Conservation (phyloP, 352 stramenopile species). For the Pythium apleroticum region DNA sequence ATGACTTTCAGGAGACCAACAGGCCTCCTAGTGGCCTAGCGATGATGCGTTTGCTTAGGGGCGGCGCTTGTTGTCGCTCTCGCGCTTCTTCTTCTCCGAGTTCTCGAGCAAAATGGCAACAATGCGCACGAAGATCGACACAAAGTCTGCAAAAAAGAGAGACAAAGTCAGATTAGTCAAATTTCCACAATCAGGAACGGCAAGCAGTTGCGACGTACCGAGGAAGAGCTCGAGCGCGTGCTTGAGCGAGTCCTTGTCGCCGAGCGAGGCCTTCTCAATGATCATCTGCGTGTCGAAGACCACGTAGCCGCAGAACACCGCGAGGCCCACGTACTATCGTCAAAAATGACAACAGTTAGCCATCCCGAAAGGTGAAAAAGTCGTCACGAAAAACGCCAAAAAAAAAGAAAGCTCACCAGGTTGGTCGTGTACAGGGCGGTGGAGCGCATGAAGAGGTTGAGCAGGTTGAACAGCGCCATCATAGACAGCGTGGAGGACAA, state of each 20-base stretch:
- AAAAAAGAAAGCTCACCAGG: slow-evolving; percentile 38
- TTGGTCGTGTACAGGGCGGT: slow-evolving; percentile 53
- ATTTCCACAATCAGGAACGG: background rate
- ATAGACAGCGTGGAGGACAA: slow-evolving; percentile 65
- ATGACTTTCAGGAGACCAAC: background rate
- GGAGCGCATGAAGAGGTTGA: slow-evolving; percentile 71
- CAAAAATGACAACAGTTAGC: slow-evolving; percentile 4
- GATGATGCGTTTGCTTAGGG: background rate
- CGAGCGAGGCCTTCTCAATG: slow-evolving; percentile 82
- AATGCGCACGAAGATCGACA: slow-evolving; percentile 89
- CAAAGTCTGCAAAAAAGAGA: slow-evolving; percentile 54
- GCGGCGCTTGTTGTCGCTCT: slow-evolving; percentile 31
- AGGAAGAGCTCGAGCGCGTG: slow-evolving; percentile 88
- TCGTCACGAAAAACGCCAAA: background rate
- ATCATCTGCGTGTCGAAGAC: slow-evolving; percentile 92
- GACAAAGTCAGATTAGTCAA: slow-evolving; percentile 1
- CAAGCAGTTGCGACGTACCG: slow-evolving; percentile 40
- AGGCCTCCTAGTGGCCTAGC: background rate
- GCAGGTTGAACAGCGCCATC: slow-evolving; percentile 46
- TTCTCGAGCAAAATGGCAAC: slow-evolving; percentile 80
- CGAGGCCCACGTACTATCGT: slow-evolving; percentile 73
- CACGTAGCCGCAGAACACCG: slow-evolving; percentile 89
- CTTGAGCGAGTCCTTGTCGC: slow-evolving; percentile 81
- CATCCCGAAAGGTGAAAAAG: background rate
- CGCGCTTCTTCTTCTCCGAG: slow-evolving; percentile 49